Evolutionary conservation across 1,284 basidiomycete genomes (phyloP).

Genomic region (Golubevia pallescens): DNA sequence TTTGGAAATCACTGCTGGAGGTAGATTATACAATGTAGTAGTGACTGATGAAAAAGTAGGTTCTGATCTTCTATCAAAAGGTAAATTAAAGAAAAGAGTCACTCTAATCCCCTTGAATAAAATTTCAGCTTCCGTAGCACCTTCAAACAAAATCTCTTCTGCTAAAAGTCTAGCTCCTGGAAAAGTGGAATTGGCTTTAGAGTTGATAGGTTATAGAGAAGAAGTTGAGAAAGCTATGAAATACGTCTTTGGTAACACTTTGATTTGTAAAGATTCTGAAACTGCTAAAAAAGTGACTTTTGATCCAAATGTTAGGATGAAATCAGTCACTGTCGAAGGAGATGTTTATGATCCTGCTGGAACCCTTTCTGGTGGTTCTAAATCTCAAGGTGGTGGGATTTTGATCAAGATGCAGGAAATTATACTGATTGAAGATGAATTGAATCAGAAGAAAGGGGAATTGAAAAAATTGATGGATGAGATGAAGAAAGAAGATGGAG

Average conservation of each 20-base stretch:
- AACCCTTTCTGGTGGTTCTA: conserved; percentile 56
- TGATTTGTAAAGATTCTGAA: conserved; percentile 56
- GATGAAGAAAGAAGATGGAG: conserved; percentile 21
- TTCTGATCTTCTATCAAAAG: conserved; percentile 45
- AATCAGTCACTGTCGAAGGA: conserved; percentile 61
- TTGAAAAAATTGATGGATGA: conserved; percentile 24
- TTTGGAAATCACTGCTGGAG: conserved; percentile 59
- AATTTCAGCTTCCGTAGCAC: conserved; percentile 56
- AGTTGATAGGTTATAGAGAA: conserved; percentile 53
- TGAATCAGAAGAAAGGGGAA: conserved; percentile 28
- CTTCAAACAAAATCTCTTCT: conserved; percentile 44
- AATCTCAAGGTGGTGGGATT: conserved; percentile 30
- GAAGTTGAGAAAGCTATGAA: conserved; percentile 58
- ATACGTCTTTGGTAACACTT: conserved; percentile 62
- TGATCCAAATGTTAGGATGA: conserved; percentile 55
- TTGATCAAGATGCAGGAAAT: conserved; percentile 58
- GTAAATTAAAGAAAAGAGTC: conserved; percentile 58
- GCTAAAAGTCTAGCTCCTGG: conserved; percentile 49
- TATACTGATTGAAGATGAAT: conserved; percentile 32
- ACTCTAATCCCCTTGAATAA: conserved; percentile 62
- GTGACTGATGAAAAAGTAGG: conserved; percentile 59
- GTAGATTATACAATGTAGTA: conserved; percentile 61
- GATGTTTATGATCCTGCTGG: conserved; percentile 62
- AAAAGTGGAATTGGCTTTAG: conserved; percentile 53
- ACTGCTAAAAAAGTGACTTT: conserved; percentile 61